Evolutionary conservation across 176 grass and related monocot genomes (phyloP).

Genomic region (Lolium perenne): DNA sequence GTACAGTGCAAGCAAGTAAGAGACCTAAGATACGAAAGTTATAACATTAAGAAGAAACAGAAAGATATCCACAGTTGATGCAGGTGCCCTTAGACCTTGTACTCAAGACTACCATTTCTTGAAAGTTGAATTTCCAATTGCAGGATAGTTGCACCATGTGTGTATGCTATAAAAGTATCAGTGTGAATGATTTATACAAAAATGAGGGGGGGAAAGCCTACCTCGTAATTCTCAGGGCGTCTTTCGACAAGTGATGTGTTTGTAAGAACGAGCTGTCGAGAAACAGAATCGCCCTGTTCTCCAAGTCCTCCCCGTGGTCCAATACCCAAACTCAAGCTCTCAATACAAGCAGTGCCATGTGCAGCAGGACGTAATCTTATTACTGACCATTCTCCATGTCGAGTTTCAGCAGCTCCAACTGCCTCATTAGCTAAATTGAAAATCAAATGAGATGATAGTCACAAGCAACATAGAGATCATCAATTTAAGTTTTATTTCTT

Average conservation of each 20-base stretch:
- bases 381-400: slow-evolving; percentile 96
- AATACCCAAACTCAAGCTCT: slow-evolving; percentile 80
- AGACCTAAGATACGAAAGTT: slow-evolving; percentile 23
- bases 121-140: slow-evolving; percentile 23
- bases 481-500: slow-evolving; percentile 9
- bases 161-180: slow-evolving; percentile 21
- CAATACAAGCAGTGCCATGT: slow-evolving; percentile 83
- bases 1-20: slow-evolving; percentile 39
- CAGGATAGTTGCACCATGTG: neutral
- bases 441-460: slow-evolving; percentile 45
- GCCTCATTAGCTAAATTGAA: slow-evolving; percentile 82
- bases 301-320: slow-evolving; percentile 97
- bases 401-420: slow-evolving; percentile 94
- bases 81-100: slow-evolving; percentile 2
- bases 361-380: slow-evolving; percentile 92
- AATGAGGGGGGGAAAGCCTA: slow-evolving; percentile 26
- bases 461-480: slow-evolving; percentile 29
- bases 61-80: slow-evolving; percentile 14
- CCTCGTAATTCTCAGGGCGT: slow-evolving; percentile 96
- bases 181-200: neutral
- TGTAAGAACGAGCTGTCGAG: slow-evolving; percentile 94
- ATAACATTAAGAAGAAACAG: neutral
- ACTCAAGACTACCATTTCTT: slow-evolving; percentile 9
- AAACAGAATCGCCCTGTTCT: slow-evolving; percentile 95
- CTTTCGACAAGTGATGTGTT: slow-evolving; percentile 89